Evolutionary conservation across 441 rosid species (phyloP), one percentile per base, ranked within the genome.

Genomic region (Capsella rubella): DNA sequence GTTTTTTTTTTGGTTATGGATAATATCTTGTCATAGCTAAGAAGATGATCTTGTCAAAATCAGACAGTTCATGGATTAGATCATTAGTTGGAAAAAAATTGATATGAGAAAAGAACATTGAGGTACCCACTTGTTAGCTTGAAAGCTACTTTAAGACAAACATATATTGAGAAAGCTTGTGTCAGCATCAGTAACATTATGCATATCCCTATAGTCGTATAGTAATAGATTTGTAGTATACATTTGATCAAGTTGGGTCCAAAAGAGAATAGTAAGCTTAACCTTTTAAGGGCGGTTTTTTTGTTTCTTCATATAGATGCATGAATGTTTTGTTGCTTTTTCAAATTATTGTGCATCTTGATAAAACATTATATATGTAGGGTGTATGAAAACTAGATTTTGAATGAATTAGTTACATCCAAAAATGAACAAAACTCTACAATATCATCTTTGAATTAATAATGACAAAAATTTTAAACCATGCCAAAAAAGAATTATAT

Each of bases 41-140:
- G 25, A 21, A 21, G 25, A 21, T 2, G 25, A 75, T 54, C 63
- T 61, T 76, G 79, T 76, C 79, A 69, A 52, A 69, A 76, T 70
- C 79, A 70, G 75, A 61, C 79, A 76, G 79, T 69, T 76, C 79
- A 76, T 69, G 15, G 42, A 63, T 46, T 69, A 28, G 40, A 69
- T 76, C 75, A 69, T 69, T 69, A 53, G 67, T 63, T 28, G 45
- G 47, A 31, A 55, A 21, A 1, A 69, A 76, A 16, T 54, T 62
- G 69, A 63, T 69, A 56, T 64, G 59, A 46, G 71, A 39, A 55
- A 62, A 47, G 53, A 64, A 63, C 67, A 76, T 64, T 76, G 71
- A 55, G 13, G 42, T 39, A 39, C 71, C 79, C 79, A 76, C 75
- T 76, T 64, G 75, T 29, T 54, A 55, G 4, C 60, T 76, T 76